Base-by-base conservation (phyloP, 129 eudicot species). In the Artemisia annua region DNA sequence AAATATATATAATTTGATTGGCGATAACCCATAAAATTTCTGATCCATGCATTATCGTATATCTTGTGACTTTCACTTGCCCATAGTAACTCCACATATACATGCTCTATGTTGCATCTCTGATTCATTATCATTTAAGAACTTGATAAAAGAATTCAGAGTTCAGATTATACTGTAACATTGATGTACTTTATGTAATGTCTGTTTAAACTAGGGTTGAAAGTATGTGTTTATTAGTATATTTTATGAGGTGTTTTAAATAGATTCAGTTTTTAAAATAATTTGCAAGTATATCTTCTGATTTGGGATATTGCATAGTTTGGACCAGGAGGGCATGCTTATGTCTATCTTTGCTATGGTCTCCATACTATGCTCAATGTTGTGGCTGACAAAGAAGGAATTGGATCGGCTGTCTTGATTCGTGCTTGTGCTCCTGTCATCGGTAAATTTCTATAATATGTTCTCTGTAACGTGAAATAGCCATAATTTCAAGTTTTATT, bases 261-360 rank as follows among this genome's bases (percentile, higher is more conserved):
- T 43, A 19, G n/a, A 65, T 44, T 65, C 4, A 10, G 15, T 19
- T 51, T 54, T 65, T 24, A 1, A 3, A 13, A 39, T 63, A 14
- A 22, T 0, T 28, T 46, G 14, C 46, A 16, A 46, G 39, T 63
- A 3, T 67, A 3, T 28, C 17, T 30, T 1, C 1, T 63, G 78
- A 22, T 50, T 69, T 12, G 44, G 10, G 22, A 69, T 60, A 51
- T 1, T 79, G 44, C 14, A 65, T 70, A 95, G 99, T 95, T 90
- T 83, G 96, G 97, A 75, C 75, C 94, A 3, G 99, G 99, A 24
- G 99, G 99, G 32, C 99, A 90, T 86, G 94, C 97, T 35, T 95
- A 95, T 72, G 97, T 95, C 28, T 94, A 94, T 79, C 97, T 94
- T 51, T 94, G 99, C 82, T 94, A 94, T 59, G 99, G 99, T 80